These are phyloP conservation scores for Peniophora sp. DNA, from an alignment of 1,284 basidiomycete species.

Conservation along the genomic window DNA sequence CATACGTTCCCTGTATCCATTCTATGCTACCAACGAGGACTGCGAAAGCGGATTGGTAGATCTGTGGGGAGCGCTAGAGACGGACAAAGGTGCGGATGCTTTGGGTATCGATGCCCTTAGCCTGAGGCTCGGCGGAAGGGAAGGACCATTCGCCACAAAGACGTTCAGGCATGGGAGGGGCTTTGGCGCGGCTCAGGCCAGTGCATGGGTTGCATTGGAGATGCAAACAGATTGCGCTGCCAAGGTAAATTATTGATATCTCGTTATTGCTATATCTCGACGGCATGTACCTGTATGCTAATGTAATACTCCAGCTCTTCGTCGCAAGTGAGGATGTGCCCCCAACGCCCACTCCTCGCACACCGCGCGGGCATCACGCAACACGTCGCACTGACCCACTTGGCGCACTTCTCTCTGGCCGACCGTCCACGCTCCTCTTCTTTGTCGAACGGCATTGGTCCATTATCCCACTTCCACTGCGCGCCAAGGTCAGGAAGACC, in stretches of 20 bases:
- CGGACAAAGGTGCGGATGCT: slow-evolving; percentile 52
- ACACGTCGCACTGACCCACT: not conserved
- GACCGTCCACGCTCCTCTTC: slow-evolving; percentile 80
- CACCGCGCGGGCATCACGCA: not conserved
- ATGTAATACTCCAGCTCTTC: slow-evolving; percentile 40
- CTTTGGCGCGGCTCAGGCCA: slow-evolving; percentile 63
- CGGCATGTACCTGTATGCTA: slow-evolving; percentile 10
- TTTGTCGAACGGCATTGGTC: slow-evolving; percentile 72
- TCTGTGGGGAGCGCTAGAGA: slow-evolving; percentile 45
- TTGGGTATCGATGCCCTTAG: slow-evolving; percentile 58
- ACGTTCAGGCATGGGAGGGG: slow-evolving; percentile 69
- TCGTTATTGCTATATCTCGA: slow-evolving; percentile 1
- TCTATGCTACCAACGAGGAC: slow-evolving; percentile 27
- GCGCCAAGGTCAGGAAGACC: slow-evolving; percentile 42
- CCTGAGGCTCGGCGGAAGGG: slow-evolving; percentile 17
- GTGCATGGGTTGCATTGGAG: slow-evolving; percentile 78
- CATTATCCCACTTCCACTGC: slow-evolving; percentile 47
- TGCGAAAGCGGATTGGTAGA: slow-evolving; percentile 30
- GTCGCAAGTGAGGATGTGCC: slow-evolving; percentile 33
- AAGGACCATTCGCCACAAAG: slow-evolving; percentile 44
- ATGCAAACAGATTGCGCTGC: slow-evolving; percentile 77
- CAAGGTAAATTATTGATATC: slow-evolving; percentile 49
- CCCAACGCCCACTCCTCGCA: slow-evolving; percentile 14
- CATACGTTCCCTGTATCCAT: slow-evolving; percentile 66
- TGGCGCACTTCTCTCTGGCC: slow-evolving; percentile 36